A percentile compares a stretch with the other conserved stretches of the same genome.
These are phyloP conservation scores for Trichosporon coremiiforme DNA, from an alignment of 1,284 basidiomycete species.

Conservation along the genomic window DNA sequence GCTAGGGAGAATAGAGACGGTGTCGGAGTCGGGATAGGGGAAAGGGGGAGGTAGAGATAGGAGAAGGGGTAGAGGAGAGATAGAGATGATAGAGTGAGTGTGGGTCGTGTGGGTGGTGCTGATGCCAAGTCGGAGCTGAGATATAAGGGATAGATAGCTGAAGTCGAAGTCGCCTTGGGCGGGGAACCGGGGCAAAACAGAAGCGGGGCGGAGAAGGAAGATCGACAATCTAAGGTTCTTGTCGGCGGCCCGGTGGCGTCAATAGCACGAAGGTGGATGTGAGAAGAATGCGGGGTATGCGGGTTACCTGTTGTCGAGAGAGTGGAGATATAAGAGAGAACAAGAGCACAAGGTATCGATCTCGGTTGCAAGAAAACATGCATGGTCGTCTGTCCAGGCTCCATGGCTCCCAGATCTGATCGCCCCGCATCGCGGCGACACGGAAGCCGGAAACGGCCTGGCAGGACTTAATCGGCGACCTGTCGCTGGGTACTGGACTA, in stretches of 20 bases:
- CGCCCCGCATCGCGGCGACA: constrained; percentile 2
- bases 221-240: constrained; percentile 3
- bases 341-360: not conserved
- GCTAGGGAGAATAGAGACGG: not conserved
- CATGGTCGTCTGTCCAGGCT: not conserved
- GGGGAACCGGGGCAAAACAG: not conserved
- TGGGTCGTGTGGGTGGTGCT: not conserved
- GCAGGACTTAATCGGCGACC: constrained; percentile 10
- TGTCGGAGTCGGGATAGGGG: not conserved
- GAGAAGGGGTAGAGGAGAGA: not conserved
- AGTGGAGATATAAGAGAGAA: not conserved
- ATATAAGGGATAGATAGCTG: not conserved
- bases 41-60: not conserved
- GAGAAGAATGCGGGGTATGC: constrained; percentile 2
- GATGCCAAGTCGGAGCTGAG: not conserved
- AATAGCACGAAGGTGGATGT: not conserved
- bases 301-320: not conserved
- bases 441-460: constrained; percentile 1
- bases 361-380: not conserved
- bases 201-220: not conserved
- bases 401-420: not conserved
- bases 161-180: no score
- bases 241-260: not conserved
- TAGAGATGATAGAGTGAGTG: not conserved
- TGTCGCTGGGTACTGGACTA: not conserved